A percentile compares a stretch with the other conserved stretches of the same genome.
These are phyloP conservation scores for Hylodesmum podocarpum DNA, from an alignment of 306 rosid species.

Conservation along the genomic window DNA sequence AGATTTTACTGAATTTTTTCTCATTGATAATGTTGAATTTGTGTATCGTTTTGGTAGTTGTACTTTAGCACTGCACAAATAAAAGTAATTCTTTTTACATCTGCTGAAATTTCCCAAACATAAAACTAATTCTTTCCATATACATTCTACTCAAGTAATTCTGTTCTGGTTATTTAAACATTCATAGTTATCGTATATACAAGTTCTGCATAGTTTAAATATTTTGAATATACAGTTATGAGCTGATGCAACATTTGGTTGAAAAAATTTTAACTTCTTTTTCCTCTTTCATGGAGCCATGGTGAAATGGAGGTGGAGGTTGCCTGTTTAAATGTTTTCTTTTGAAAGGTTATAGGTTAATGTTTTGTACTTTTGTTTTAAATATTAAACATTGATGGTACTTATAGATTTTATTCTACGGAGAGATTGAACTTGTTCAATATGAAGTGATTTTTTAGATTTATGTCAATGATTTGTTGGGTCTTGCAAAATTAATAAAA, in stretches of 20 bases:
- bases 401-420: neutral
- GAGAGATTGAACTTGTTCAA: conserved; percentile 5
- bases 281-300: neutral
- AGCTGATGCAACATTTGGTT: neutral
- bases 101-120: neutral
- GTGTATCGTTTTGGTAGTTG: conserved; percentile 19
- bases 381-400: conserved; percentile 6
- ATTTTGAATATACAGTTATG: neutral
- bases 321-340: no score
- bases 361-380: neutral
- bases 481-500: neutral
- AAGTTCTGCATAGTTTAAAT: neutral
- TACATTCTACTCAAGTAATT: neutral
- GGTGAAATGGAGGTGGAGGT: neutral
- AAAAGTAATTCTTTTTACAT: neutral
- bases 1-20: conserved; percentile 2
- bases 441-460: neutral
- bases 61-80: neutral
- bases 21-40: neutral
- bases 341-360: neutral
- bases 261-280: neutral
- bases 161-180: neutral
- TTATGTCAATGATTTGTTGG: neutral
- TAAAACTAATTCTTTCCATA: neutral
- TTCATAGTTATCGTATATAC: neutral